Evolutionary conservation across 2,329 filamentous ascomycete genomes (phyloP).

Genomic region (Lachnellula subtilissima): DNA sequence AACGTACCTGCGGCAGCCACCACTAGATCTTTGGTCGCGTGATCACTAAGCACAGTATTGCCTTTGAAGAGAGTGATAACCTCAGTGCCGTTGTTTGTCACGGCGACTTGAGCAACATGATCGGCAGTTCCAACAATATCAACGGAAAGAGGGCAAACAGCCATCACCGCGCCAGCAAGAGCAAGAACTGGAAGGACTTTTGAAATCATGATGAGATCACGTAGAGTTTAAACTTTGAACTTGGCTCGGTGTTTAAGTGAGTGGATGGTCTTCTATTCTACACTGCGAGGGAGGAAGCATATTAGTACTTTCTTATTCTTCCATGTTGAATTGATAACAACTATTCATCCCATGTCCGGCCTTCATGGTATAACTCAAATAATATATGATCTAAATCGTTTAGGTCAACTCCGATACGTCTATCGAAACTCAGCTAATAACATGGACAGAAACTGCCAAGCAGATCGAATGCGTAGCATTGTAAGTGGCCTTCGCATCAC

Average conservation of each 20-base stretch:
- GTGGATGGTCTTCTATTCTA: background rate
- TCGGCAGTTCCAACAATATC: constrained; percentile 14
- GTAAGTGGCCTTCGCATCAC: background rate
- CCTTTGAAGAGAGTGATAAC: constrained; percentile 23
- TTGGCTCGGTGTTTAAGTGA: background rate
- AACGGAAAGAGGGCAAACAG: constrained; percentile 23
- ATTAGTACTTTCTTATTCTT: constrained; percentile 2
- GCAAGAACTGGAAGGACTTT: constrained; percentile 19
- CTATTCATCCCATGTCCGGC: background rate
- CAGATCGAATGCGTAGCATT: background rate
- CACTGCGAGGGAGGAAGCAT: background rate
- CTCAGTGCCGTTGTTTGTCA: constrained; percentile 22
- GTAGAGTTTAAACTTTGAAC: background rate
- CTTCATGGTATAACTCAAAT: background rate
- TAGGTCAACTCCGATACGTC: background rate
- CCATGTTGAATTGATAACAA: background rate
- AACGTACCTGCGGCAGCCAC: constrained; percentile 15
- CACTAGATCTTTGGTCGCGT: constrained; percentile 21
- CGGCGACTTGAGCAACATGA: constrained; percentile 19
- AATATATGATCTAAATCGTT: background rate
- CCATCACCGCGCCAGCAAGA: constrained; percentile 18
- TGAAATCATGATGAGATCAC: constrained; percentile 16
- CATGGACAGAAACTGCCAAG: constrained; percentile 4
- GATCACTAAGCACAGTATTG: constrained; percentile 21
- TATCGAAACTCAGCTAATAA: constrained; percentile 8